Conservation (phyloP, 768 basidiomycete species). For the Boletus coccyginus region DNA sequence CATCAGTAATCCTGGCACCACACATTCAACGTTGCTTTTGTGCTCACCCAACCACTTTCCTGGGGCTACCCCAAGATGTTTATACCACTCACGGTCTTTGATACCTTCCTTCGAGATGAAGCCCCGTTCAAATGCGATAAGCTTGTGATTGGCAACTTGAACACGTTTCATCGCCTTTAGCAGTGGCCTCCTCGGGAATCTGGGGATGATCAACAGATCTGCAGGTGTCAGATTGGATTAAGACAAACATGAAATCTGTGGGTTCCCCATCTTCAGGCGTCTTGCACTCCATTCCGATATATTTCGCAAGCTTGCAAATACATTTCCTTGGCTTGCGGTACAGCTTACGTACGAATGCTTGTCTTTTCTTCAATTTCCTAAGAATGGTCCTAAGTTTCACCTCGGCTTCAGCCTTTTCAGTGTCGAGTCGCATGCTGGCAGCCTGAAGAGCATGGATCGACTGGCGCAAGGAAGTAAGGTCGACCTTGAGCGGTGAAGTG, state of each 20-base stretch:
- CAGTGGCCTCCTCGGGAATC: constrained; percentile 34
- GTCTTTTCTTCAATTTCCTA: constrained; percentile 33
- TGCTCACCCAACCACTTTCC: constrained; percentile 78
- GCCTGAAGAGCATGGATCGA: constrained; percentile 48
- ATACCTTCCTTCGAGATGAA: constrained; percentile 83
- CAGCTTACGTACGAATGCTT: constrained; percentile 20
- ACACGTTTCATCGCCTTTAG: constrained; percentile 60
- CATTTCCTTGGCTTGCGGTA: constrained; percentile 2
- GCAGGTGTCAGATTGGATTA: neutral
- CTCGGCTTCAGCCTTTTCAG: constrained; percentile 57
- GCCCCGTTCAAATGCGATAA: constrained; percentile 71
- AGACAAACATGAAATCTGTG: constrained; percentile 12
- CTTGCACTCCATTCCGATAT: constrained; percentile 29
- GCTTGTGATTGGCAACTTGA: constrained; percentile 60
- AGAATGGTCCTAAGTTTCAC: constrained; percentile 46
- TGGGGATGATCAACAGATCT: constrained; percentile 9
- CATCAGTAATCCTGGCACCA: neutral
- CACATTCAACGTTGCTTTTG: neutral
- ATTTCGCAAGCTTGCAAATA: constrained; percentile 37
- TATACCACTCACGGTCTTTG: constrained; percentile 84
- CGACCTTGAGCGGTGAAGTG: constrained; percentile 45
- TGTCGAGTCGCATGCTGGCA: constrained; percentile 55
- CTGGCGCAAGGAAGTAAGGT: constrained; percentile 40
- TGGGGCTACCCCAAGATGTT: constrained; percentile 85
- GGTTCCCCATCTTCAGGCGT: constrained; percentile 1